These are phyloP conservation scores for Pseudomonodictys pantanalensis DNA, from an alignment of 495 filamentous ascomycete species.

Conservation along the genomic window DNA sequence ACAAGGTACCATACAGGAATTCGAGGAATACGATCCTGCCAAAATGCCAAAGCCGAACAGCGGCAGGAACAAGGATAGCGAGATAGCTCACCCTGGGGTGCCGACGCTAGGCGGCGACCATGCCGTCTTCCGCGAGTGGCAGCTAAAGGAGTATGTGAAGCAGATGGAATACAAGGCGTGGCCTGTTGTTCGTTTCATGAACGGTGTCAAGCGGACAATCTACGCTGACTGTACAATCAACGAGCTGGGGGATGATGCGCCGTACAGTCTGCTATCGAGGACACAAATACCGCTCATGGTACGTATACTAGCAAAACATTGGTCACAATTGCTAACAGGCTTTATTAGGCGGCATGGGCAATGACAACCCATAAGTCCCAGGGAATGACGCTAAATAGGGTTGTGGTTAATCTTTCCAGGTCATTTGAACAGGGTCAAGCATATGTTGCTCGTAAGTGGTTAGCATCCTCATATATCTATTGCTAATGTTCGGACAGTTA, in stretches of 20 bases:
- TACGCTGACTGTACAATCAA: conserved; percentile 49
- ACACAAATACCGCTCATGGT: conserved; percentile 48
- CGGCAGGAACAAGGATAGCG: conserved; percentile 1
- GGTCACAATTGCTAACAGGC: too few species aligned
- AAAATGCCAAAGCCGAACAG: conserved; percentile 18
- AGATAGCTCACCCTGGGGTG: background rate
- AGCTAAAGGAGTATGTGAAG: conserved; percentile 25
- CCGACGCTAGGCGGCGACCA: conserved; percentile 20
- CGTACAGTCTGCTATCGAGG: conserved; percentile 35
- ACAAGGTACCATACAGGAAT: conserved; percentile 48
- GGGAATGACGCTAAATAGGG: conserved; percentile 46
- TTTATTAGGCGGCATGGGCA: too few species aligned
- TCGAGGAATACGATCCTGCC: conserved; percentile 30
- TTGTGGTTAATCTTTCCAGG: conserved; percentile 40
- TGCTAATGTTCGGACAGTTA: background rate
- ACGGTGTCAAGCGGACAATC: conserved; percentile 40
- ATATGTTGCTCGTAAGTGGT: conserved; percentile 42
- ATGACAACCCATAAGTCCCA: conserved; percentile 43
- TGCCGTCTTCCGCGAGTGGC: conserved; percentile 15
- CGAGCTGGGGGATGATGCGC: conserved; percentile 46
- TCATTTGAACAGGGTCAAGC: conserved; percentile 45
- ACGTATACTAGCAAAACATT: too few species aligned
- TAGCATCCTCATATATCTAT: background rate
- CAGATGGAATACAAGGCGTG: conserved; percentile 12
- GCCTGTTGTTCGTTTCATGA: conserved; percentile 43